Conservation (phyloP, 176 grass and related monocot genomes). For the Aechmea fasciata region DNA sequence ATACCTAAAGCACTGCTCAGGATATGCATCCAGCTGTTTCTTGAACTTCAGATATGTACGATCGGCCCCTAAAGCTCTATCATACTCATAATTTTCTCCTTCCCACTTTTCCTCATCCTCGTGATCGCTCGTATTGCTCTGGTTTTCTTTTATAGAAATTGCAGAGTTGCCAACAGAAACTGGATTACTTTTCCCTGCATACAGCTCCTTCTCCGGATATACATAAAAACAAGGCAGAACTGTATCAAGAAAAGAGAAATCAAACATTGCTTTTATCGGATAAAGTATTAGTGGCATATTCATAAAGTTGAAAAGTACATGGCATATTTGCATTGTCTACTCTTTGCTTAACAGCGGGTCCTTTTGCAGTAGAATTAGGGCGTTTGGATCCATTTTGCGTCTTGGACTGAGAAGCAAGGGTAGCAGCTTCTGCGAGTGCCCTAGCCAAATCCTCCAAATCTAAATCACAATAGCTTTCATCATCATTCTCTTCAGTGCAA, state of each 20-base stretch:
- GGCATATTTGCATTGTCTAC: slow-evolving; percentile 29
- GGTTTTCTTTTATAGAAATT: slow-evolving; percentile 36
- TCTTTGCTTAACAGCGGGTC: slow-evolving; percentile 23
- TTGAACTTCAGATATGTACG: slow-evolving; percentile 90
- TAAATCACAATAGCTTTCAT: slow-evolving; percentile 43
- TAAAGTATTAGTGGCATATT: not conserved
- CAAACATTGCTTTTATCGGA: not conserved
- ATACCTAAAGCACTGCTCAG: slow-evolving; percentile 87
- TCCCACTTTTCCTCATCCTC: slow-evolving; percentile 67
- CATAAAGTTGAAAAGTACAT: slow-evolving; percentile 22
- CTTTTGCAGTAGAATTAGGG: slow-evolving; percentile 23
- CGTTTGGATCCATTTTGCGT: slow-evolving; percentile 47
- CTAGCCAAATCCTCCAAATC: slow-evolving; percentile 65
- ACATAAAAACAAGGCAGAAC: slow-evolving; percentile 94
- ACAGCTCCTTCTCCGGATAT: slow-evolving; percentile 48
- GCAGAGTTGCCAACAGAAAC: slow-evolving; percentile 27
- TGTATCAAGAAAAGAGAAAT: slow-evolving; percentile 23
- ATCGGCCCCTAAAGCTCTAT: slow-evolving; percentile 70
- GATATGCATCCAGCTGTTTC: slow-evolving; percentile 77
- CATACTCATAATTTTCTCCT: slow-evolving; percentile 82
- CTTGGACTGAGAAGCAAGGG: slow-evolving; percentile 57
- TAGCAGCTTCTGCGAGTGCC: slow-evolving; percentile 60
- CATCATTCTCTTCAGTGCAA: slow-evolving; percentile 19
- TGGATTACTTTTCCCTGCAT: slow-evolving; percentile 1
- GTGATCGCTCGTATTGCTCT: slow-evolving; percentile 25